Conservation (phyloP, 768 basidiomycete species). For the Boletus subcaerulescens region DNA sequence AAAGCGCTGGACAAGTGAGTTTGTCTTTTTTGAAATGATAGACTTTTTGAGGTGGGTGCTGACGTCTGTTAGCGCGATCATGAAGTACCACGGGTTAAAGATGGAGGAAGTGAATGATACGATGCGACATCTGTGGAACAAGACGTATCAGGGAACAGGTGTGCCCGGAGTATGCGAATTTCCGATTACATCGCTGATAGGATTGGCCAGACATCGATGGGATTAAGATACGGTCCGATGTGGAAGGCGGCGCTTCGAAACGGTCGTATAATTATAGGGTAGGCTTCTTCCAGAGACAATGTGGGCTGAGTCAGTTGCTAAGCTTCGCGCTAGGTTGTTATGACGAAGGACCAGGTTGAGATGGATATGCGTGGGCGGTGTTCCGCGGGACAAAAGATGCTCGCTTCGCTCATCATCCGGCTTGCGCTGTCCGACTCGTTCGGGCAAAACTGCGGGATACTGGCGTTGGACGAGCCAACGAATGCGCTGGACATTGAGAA, state of each 20-base stretch:
- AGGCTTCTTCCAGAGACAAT: conserved; percentile 26
- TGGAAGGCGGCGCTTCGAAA: conserved; percentile 86
- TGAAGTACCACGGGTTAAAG: conserved; percentile 96
- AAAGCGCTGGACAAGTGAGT: conserved; percentile 94
- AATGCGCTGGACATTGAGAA: conserved; percentile 96
- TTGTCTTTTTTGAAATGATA: neutral
- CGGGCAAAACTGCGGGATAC: conserved; percentile 95
- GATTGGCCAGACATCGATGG: conserved; percentile 83
- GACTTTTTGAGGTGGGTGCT: conserved; percentile 1
- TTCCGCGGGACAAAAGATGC: conserved; percentile 97
- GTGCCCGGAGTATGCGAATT: conserved; percentile 12
- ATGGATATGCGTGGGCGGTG: conserved; percentile 99
- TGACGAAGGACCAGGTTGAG: conserved; percentile 98
- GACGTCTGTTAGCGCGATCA: conserved; percentile 73
- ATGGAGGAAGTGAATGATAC: conserved; percentile 99
- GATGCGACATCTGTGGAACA: conserved; percentile 96
- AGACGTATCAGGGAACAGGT: conserved; percentile 99
- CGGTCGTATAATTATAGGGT: conserved; percentile 97
- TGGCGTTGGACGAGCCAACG: conserved; percentile 97
- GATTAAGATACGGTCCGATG: conserved; percentile 91
- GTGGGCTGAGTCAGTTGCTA: conserved; percentile 9
- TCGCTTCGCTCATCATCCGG: conserved; percentile 96
- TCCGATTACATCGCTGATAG: conserved; percentile 11
- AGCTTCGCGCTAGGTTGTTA: conserved; percentile 70
- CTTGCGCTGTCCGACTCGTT: conserved; percentile 97